These are phyloP conservation scores for Exophiala sp. DNA, from an alignment of 2,329 filamentous ascomycete genomes.

Conservation along the genomic window DNA sequence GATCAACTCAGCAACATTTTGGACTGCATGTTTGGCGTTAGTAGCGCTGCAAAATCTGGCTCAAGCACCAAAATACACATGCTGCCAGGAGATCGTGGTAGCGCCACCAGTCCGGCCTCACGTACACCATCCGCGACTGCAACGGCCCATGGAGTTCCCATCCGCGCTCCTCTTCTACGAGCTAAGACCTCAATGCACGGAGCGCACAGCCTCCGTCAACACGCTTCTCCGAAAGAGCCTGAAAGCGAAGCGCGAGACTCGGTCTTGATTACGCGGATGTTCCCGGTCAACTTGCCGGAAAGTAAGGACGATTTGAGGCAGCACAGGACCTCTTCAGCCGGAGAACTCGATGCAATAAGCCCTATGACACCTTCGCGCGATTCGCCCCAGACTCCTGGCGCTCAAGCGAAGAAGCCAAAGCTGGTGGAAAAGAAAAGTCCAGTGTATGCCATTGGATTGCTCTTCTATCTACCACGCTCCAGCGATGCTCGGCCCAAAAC, in stretches of 20 bases:
- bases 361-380: constrained; percentile 2
- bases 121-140: constrained; percentile 10
- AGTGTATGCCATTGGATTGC: constrained; percentile 58
- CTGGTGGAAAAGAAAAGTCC: constrained; percentile 53
- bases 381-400: constrained; percentile 12
- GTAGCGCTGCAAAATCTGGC: constrained; percentile 55
- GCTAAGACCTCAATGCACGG: constrained; percentile 23
- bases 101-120: constrained; percentile 9
- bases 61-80: constrained; percentile 61
- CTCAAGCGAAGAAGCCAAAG: constrained; percentile 40
- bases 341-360: constrained; percentile 1
- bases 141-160: constrained; percentile 22
- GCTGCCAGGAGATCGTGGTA: constrained; percentile 34
- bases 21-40: constrained; percentile 60
- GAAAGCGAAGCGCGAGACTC: constrained; percentile 44
- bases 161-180: constrained; percentile 13
- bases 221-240: constrained; percentile 33
- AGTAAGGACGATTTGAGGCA: constrained; percentile 33
- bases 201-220: constrained; percentile 3
- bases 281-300: constrained; percentile 54
- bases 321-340: constrained; percentile 17
- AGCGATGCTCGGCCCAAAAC: constrained; percentile 28
- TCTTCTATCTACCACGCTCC: constrained; percentile 50
- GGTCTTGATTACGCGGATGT: constrained; percentile 57
- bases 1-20: constrained; percentile 51